A percentile compares a stretch with the other conserved stretches of the same genome.
Evolutionary conservation across 1,284 basidiomycete genomes (phyloP).

Genomic region (Cutaneotrichosporon dermatis): DNA sequence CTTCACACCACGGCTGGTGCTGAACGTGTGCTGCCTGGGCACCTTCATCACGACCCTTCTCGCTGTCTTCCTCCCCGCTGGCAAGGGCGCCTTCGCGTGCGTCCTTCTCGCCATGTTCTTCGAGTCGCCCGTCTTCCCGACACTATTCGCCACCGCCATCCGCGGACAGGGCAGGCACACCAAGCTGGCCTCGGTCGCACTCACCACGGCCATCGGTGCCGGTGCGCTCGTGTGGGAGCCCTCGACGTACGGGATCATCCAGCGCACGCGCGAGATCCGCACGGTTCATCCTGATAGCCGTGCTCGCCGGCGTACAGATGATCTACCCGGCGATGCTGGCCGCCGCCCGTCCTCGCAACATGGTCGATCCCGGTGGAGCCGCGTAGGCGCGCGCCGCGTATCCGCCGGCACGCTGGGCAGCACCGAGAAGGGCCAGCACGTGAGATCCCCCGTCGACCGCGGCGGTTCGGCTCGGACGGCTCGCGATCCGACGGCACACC

Average conservation of each 20-base stretch:
- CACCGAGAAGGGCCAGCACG: neutral
- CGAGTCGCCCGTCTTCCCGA: conserved; percentile 45
- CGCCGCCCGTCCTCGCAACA: conserved; percentile 19
- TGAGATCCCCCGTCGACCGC: neutral
- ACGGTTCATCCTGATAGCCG: conserved; percentile 21
- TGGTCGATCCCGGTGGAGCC: conserved; percentile 35
- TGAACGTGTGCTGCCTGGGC: conserved; percentile 32
- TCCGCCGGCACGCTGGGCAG: neutral
- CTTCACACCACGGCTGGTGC: conserved; percentile 37
- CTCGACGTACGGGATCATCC: conserved; percentile 27
- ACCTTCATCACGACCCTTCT: conserved; percentile 35
- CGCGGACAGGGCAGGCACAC: conserved; percentile 40
- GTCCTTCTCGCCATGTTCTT: conserved; percentile 42
- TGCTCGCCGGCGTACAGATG: conserved; percentile 22
- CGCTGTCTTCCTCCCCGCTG: conserved; percentile 26
- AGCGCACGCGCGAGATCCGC: conserved; percentile 11
- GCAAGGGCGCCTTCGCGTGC: conserved; percentile 24
- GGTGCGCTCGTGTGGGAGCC: conserved; percentile 30
- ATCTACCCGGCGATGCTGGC: conserved; percentile 26
- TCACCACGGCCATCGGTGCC: conserved; percentile 33
- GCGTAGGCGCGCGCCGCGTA: neutral
- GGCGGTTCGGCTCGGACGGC: neutral
- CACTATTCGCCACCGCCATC: conserved; percentile 41
- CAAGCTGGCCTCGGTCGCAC: conserved; percentile 32
- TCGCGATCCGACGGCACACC: no score